A percentile compares a stretch with the other conserved stretches of the same genome.
These are phyloP conservation scores for Macrolepiota dolichaula DNA, from an alignment of 768 basidiomycete species.

Conservation along the genomic window DNA sequence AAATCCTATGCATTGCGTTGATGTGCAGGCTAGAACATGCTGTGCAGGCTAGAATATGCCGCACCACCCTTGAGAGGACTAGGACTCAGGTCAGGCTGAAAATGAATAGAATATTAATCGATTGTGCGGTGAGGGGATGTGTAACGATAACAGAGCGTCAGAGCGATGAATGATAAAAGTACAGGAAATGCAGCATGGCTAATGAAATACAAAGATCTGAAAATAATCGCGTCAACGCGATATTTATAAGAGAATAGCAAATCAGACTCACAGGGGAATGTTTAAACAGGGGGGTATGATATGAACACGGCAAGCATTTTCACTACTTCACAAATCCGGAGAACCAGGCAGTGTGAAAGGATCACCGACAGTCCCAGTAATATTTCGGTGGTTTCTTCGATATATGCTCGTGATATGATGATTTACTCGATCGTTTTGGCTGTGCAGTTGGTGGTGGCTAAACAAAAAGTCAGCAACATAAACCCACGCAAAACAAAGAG, in stretches of 20 bases:
- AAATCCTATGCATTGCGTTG: no score
- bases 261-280: background rate
- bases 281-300: background rate
- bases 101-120: background rate
- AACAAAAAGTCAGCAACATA: background rate
- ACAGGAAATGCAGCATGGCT: conserved; percentile 1
- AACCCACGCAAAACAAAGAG: background rate
- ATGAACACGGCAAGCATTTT: no score
- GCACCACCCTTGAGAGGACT: background rate
- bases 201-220: background rate
- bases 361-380: conserved; percentile 26
- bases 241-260: background rate
- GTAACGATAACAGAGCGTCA: background rate
- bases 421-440: conserved; percentile 16
- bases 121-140: background rate
- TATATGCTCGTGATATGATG: conserved; percentile 23
- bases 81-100: background rate
- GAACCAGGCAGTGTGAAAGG: background rate
- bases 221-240: no score
- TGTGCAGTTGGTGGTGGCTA: conserved; percentile 9
- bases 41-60: no score
- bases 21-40: no score
- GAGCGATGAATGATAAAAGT: conserved; percentile 1
- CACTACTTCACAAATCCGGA: background rate
- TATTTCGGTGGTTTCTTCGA: conserved; percentile 28